Evolutionary conservation across 768 basidiomycete species (phyloP).

Genomic region (Daedaleopsis nitida): DNA sequence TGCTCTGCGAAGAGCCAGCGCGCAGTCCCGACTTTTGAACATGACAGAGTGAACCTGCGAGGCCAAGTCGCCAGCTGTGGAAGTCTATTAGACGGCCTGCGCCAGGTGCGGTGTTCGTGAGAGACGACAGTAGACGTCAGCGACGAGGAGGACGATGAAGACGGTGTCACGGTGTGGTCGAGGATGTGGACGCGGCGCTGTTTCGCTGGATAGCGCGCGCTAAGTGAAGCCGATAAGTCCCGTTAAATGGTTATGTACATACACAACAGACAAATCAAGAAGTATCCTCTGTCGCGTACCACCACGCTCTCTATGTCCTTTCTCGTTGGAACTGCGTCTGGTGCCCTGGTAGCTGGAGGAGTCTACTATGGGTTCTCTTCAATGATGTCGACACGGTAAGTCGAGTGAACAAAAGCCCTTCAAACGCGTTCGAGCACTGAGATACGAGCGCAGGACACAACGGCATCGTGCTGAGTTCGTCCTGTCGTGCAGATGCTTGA

Average conservation of each 20-base stretch:
- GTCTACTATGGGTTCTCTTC: conserved; percentile 33
- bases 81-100: neutral
- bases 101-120: neutral
- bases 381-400: conserved; percentile 29
- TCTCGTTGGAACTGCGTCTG: conserved; percentile 9
- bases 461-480: conserved; percentile 28
- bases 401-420: neutral
- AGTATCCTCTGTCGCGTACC: neutral
- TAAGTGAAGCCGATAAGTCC: neutral
- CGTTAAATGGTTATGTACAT: neutral
- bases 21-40: conserved; percentile 17
- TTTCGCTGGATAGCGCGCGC: neutral
- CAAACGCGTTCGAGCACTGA: neutral
- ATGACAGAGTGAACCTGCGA: neutral
- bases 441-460: conserved; percentile 19
- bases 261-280: neutral
- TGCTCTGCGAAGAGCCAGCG: conserved; percentile 18
- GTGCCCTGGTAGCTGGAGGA: conserved; percentile 26
- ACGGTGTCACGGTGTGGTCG: conserved; percentile 1
- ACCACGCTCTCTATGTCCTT: conserved; percentile 1
- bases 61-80: neutral
- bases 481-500: neutral
- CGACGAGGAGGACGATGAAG: conserved; percentile 1
- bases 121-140: neutral
- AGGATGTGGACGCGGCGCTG: no score